Percentiles rank a stretch among this genome's conserved stretches.
phyloP scores from a whole-genome alignment of 2,329 filamentous ascomycete species.

The Myriosclerotinia scirpicola region DNA sequence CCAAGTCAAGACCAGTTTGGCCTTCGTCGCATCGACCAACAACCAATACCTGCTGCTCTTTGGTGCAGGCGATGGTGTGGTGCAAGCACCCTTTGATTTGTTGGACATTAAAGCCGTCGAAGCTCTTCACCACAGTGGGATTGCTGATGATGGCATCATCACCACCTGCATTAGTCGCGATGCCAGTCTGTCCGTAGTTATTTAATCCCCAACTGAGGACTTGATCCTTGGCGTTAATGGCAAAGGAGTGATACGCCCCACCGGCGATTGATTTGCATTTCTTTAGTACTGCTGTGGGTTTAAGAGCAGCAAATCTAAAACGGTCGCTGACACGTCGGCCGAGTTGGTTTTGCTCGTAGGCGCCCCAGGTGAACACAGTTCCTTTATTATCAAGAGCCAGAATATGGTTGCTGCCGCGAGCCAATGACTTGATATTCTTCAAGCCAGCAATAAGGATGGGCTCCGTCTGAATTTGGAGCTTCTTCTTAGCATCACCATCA shows the following conservation, averaged over 20 bases:
- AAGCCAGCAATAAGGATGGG: slow-evolving; percentile 57
- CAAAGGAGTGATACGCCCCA: slow-evolving; percentile 81
- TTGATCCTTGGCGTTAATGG: slow-evolving; percentile 64
- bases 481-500: slow-evolving; percentile 22
- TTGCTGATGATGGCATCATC: slow-evolving; percentile 62
- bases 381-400: slow-evolving; percentile 59
- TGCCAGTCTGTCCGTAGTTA: slow-evolving; percentile 79
- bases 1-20: slow-evolving; percentile 57
- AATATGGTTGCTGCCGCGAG: slow-evolving; percentile 58
- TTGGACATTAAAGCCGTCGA: not conserved
- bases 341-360: slow-evolving; percentile 67
- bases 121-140: slow-evolving; percentile 7
- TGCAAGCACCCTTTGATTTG: slow-evolving; percentile 69
- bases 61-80: slow-evolving; percentile 67
- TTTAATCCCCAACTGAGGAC: slow-evolving; percentile 86
- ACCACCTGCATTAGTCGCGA: slow-evolving; percentile 61
- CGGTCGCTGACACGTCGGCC: slow-evolving; percentile 48
- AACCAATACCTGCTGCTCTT: slow-evolving; percentile 56
- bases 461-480: slow-evolving; percentile 34
- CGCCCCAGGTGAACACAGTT: slow-evolving; percentile 63
- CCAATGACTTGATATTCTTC: slow-evolving; percentile 55
- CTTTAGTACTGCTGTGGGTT: slow-evolving; percentile 39
- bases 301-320: slow-evolving; percentile 34
- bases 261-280: slow-evolving; percentile 41
- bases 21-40: slow-evolving; percentile 60